A percentile compares a stretch with the other conserved stretches of the same genome.
These are phyloP conservation scores for Carex littledalei DNA, from an alignment of 176 grass and related monocot species.

Conservation along the genomic window DNA sequence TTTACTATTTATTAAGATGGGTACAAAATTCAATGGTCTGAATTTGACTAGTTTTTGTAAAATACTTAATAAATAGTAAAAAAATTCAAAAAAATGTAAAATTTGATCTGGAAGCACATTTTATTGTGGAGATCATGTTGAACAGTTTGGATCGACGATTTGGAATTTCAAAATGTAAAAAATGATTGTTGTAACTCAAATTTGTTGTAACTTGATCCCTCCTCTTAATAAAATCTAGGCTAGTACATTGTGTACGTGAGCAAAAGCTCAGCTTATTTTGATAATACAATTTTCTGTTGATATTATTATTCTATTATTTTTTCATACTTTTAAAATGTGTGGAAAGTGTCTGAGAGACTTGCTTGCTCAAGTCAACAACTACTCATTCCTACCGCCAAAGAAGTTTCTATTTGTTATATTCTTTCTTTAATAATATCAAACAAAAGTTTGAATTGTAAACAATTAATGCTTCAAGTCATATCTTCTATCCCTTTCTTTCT, in stretches of 20 bases:
- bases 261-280: background rate
- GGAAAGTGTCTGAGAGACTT: background rate
- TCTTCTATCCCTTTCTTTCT: background rate
- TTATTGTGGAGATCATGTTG: too few relatives aligned
- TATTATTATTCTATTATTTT: background rate
- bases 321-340: background rate
- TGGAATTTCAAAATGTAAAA: too few relatives aligned
- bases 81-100: too few relatives aligned
- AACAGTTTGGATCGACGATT: too few relatives aligned
- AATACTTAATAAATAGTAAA: too few relatives aligned
- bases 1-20: too few relatives aligned
- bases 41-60: too few relatives aligned
- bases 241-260: background rate
- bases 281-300: background rate
- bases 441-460: background rate
- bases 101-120: too few relatives aligned
- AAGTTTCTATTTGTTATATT: background rate
- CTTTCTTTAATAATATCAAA: background rate
- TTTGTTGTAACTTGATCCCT: too few relatives aligned
- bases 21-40: too few relatives aligned
- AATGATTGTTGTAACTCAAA: too few relatives aligned
- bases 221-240: background rate
- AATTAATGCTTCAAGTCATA: background rate
- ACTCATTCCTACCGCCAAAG: background rate
- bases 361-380: conserved; percentile 5